Conservation (phyloP, 75 land plant genomes). For the Picea glauca region DNA sequence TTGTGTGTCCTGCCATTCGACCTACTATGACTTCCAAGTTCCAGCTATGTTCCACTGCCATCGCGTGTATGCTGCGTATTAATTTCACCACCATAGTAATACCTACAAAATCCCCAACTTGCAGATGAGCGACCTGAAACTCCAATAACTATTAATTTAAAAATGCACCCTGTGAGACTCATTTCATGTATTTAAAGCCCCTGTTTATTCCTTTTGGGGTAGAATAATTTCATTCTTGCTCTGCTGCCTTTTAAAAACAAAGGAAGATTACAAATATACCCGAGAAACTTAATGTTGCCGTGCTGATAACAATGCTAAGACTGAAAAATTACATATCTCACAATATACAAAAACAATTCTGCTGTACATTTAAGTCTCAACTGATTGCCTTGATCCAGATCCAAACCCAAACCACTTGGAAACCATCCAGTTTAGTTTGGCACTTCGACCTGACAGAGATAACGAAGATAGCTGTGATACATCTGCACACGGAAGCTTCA, state of each 20-base stretch:
- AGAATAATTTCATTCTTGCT: neutral
- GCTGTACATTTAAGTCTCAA: neutral
- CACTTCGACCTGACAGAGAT: neutral
- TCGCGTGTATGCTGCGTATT: neutral
- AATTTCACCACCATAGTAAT: neutral
- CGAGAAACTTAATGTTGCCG: neutral
- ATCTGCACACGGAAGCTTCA: neutral
- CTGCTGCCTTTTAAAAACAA: neutral
- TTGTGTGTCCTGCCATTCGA: no score
- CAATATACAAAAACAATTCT: neutral
- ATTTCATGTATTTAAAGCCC: neutral
- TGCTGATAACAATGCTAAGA: neutral
- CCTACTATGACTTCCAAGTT: no score
- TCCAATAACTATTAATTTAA: neutral
- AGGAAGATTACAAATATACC: neutral
- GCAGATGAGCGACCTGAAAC: neutral
- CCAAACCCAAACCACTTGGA: slow-evolving; percentile 8
- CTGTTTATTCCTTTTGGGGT: neutral
- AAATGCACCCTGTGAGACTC: neutral
- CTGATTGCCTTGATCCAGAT: slow-evolving; percentile 6
- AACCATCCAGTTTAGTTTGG: slow-evolving; percentile 6
- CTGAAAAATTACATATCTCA: neutral
- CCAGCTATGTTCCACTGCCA: neutral
- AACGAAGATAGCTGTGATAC: no score
- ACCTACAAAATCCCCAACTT: neutral